Evolutionary conservation across 192 early-diverging fungal genomes (phyloP).

Genomic region (Rhizophagus prolifer): DNA sequence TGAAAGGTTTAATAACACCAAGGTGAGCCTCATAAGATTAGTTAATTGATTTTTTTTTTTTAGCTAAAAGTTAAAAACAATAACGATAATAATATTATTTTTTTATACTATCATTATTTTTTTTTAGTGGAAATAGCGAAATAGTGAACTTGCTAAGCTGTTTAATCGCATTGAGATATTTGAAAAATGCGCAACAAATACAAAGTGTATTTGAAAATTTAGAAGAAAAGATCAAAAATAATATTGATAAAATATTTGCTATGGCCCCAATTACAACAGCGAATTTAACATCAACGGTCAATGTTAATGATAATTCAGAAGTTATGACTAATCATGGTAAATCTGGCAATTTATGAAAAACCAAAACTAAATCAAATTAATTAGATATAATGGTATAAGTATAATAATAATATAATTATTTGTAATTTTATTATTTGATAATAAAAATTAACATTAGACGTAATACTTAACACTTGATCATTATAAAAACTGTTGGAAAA

Average conservation of each 20-base stretch:
- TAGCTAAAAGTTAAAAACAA: too few relatives aligned
- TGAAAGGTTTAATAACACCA: constrained; percentile 52
- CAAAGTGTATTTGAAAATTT: constrained; percentile 4
- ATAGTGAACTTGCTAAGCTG: constrained; percentile 11
- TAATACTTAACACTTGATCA: too few relatives aligned
- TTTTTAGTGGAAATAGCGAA: constrained; percentile 7
- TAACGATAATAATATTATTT: too few relatives aligned
- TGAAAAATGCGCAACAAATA: constrained; percentile 16
- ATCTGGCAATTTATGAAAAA: neutral
- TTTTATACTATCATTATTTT: neutral
- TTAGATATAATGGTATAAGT: neutral
- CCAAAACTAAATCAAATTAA: constrained; percentile 1
- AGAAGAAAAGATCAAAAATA: constrained; percentile 20
- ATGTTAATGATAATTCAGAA: neutral
- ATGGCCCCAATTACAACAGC: neutral
- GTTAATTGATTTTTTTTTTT: too few relatives aligned
- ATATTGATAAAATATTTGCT: constrained; percentile 8
- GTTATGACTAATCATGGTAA: neutral
- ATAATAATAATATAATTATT: too few relatives aligned
- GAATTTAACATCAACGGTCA: neutral
- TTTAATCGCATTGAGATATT: neutral
- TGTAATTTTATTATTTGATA: too few relatives aligned
- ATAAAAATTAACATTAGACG: too few relatives aligned
- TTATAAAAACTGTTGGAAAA: too few relatives aligned
- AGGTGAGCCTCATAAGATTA: constrained; percentile 42